These are phyloP conservation scores for Hypocreales sp. DNA, from an alignment of 2,329 filamentous ascomycete species.

Conservation along the genomic window DNA sequence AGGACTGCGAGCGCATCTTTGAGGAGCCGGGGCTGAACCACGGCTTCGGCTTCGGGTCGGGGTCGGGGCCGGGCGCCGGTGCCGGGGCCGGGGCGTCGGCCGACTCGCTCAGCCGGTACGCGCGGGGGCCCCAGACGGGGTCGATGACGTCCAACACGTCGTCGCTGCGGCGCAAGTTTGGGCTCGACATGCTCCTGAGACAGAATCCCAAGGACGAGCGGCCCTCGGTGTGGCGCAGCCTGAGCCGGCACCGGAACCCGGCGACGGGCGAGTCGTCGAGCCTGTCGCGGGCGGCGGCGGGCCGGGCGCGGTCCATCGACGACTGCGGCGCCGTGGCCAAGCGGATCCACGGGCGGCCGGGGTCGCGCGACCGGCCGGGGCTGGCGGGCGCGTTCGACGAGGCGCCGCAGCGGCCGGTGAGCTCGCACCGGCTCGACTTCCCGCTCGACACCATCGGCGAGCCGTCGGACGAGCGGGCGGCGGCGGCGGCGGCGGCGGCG, in stretches of 20 bases:
- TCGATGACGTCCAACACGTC: constrained; percentile 78
- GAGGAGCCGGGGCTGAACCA: constrained; percentile 39
- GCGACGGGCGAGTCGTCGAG: constrained; percentile 45
- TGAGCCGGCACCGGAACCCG: constrained; percentile 63
- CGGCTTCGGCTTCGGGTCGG: constrained; percentile 15
- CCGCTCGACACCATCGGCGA: constrained; percentile 45
- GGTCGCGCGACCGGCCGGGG: constrained; percentile 43
- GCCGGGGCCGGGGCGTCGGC: constrained; percentile 36
- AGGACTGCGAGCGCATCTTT: constrained; percentile 82
- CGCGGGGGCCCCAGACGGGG: constrained; percentile 45
- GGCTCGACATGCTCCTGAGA: constrained; percentile 58
- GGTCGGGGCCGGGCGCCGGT: no score
- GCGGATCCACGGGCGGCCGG: constrained; percentile 27
- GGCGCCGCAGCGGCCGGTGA: constrained; percentile 33
- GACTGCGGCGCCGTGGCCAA: constrained; percentile 40
- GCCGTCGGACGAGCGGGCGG: constrained; percentile 27
- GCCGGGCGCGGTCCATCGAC: constrained; percentile 61
- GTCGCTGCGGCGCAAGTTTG: constrained; percentile 71
- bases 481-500: constrained; percentile 1
- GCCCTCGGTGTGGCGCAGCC: constrained; percentile 67
- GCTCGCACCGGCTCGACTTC: constrained; percentile 40
- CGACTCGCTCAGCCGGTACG: constrained; percentile 33
- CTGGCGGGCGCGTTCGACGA: constrained; percentile 49
- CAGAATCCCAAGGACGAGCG: constrained; percentile 70
- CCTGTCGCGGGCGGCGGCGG: constrained; percentile 50